Evolutionary conservation across 2,329 filamentous ascomycete genomes (phyloP), one percentile per base, ranked within the genome.

Genomic region (Elsinoe fawcettii): DNA sequence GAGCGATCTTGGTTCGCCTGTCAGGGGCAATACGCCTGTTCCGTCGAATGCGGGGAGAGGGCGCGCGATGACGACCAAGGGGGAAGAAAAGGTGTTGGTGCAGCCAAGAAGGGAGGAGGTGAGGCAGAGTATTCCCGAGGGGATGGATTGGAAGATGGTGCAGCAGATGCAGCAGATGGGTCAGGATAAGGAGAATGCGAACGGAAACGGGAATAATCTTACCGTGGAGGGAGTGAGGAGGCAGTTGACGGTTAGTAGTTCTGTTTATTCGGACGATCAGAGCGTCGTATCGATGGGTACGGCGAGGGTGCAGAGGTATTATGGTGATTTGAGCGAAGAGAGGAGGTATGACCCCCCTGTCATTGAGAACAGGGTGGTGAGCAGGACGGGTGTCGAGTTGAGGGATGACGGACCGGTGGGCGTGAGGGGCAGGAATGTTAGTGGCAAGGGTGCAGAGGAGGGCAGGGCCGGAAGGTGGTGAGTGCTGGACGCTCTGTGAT

Each of bases 371-470:
- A 65, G 75, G 16, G 76, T 78, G 1, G 66, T 78, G 1, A 77
- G 75, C 59, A 65, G 75, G 36, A 72, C 70, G 3, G 76, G 76
- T 3, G 72, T 75, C 2, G 76, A 79, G 53, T 72, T 75, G 57
- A 67, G 70, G 18, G 73, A 73, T 57, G 63, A 61, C 68, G 67
- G 18, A 64, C 66, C 55, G 63, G 69, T 63, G 59, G 71, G 41
- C 60, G 69, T 57, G 60, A 73, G 71, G 16, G 73, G 79, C 47
- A 73, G 85, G 46, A 83, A 86, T 60, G 85, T 88, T 2, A 90
- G 86, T 66, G 87, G 87, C 1, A 88, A 87, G 74, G 71, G 84
- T 57, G 86, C 79, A 0, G 87, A 90, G 68, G 87, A 91, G 67
- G 87, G 87, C 1, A 73, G 79, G 34, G 49, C 16, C 5, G 49